A percentile compares a stretch with the other conserved stretches of the same genome.
Conservation (phyloP, 2,329 filamentous ascomycete species). For the Alternaria longipes region DNA sequence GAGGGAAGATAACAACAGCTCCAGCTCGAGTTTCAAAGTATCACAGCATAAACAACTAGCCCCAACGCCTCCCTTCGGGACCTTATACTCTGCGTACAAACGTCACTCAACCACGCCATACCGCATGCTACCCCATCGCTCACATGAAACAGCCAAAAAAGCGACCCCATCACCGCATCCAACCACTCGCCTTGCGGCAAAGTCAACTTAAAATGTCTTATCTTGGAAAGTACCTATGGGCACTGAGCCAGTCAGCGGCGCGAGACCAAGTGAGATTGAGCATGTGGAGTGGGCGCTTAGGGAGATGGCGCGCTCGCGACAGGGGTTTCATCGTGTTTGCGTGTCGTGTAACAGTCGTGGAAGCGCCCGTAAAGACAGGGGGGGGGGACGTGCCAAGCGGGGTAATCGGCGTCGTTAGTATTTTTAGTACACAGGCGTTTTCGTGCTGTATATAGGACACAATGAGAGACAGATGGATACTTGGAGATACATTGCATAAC, state of each 20-base stretch:
- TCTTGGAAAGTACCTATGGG: slow-evolving; percentile 2
- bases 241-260: slow-evolving; percentile 8
- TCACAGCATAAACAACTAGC: slow-evolving; percentile 4
- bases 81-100: slow-evolving; percentile 5
- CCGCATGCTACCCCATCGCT: neutral
- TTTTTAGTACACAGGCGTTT: neutral
- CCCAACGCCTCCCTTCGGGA: neutral
- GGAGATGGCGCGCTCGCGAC: neutral
- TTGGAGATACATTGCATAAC: neutral
- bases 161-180: slow-evolving; percentile 6
- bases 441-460: slow-evolving; percentile 5
- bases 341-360: slow-evolving; percentile 1
- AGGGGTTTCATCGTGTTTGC: slow-evolving; percentile 7
- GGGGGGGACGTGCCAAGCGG: slow-evolving; percentile 8
- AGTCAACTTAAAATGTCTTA: slow-evolving; percentile 6
- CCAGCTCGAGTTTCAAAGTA: neutral
- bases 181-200: slow-evolving; percentile 1
- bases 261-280: slow-evolving; percentile 2
- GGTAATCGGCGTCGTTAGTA: slow-evolving; percentile 2
- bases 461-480: neutral
- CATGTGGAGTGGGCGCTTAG: slow-evolving; percentile 9
- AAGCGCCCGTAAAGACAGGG: slow-evolving; percentile 2
- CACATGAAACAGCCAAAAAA: slow-evolving; percentile 11
- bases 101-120: slow-evolving; percentile 6
- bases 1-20: neutral